Percentiles rank a stretch among this genome's conserved stretches.
Evolutionary conservation across 108 stramenopile species (phyloP).

Genomic region (Craspedostauros australis): DNA sequence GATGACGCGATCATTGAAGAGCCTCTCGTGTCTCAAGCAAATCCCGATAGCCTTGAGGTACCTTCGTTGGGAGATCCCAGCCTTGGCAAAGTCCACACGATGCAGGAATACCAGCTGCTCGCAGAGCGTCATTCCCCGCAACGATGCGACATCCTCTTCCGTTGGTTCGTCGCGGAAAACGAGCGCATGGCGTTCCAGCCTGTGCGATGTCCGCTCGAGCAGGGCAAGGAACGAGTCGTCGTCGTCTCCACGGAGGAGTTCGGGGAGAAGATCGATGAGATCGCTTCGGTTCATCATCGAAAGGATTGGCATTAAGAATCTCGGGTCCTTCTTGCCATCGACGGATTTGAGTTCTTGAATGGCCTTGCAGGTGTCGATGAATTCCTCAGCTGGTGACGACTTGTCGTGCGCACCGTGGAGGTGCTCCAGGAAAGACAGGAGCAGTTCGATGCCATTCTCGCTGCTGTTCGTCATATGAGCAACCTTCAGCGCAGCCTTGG

Average conservation of each 20-base stretch:
- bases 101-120: conserved; percentile 82
- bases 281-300: conserved; percentile 63
- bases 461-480: conserved; percentile 39
- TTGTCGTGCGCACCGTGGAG: conserved; percentile 54
- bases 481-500: conserved; percentile 67
- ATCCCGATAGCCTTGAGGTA: conserved; percentile 70
- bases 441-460: conserved; percentile 49
- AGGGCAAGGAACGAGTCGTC: conserved; percentile 63
- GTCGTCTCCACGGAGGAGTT: conserved; percentile 65
- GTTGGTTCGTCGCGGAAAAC: conserved; percentile 77
- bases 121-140: conserved; percentile 77
- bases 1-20: conserved; percentile 73
- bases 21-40: conserved; percentile 71
- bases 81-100: conserved; percentile 68
- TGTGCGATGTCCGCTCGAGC: conserved; percentile 62
- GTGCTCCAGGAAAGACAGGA: conserved; percentile 78
- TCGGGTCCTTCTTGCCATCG: conserved; percentile 58
- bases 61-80: conserved; percentile 70
- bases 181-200: conserved; percentile 61
- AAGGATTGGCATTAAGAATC: conserved; percentile 75
- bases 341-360: conserved; percentile 66
- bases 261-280: conserved; percentile 48
- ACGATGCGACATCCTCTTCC: conserved; percentile 37
- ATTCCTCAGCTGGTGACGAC: conserved; percentile 47
- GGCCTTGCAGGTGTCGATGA: conserved; percentile 76